A percentile compares a stretch with the other conserved stretches of the same genome.
Evolutionary conservation across 148 eudicot genomes (phyloP).

Genomic region (Simmondsia chinensis): DNA sequence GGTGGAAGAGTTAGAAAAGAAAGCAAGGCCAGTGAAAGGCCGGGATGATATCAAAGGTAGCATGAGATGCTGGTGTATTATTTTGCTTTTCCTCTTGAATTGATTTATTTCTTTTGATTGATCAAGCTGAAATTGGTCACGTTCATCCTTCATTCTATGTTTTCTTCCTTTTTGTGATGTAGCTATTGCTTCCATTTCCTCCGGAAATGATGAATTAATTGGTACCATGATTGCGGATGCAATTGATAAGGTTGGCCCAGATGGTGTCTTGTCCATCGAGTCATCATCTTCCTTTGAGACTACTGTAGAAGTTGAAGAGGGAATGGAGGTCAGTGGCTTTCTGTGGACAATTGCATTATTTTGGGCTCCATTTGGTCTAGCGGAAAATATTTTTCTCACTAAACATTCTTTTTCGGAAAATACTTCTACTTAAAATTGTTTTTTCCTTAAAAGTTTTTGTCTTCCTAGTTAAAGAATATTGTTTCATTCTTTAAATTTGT

Average conservation of each 20-base stretch:
- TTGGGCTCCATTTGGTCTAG: no score
- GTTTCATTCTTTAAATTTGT: no score
- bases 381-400: no score
- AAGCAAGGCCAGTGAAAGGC: conserved; percentile 87
- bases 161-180: no score
- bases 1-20: conserved; percentile 73
- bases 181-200: conserved; percentile 94
- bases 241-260: conserved; percentile 95
- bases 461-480: no score
- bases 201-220: conserved; percentile 86
- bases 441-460: no score
- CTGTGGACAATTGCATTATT: no score
- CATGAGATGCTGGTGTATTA: not conserved
- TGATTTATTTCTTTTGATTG: not conserved
- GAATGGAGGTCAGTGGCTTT: conserved; percentile 68
- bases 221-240: conserved; percentile 99
- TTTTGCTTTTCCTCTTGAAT: not conserved
- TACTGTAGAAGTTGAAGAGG: conserved; percentile 95
- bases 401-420: no score
- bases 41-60: conserved; percentile 89
- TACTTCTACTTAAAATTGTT: no score
- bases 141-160: no score
- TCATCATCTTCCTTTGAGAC: conserved; percentile 98
- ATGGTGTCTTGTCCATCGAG: conserved; percentile 94
- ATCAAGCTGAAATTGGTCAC: not conserved